phyloP scores from a whole-genome alignment of 1,284 basidiomycete species.

The Nidula niveotomentosa region DNA sequence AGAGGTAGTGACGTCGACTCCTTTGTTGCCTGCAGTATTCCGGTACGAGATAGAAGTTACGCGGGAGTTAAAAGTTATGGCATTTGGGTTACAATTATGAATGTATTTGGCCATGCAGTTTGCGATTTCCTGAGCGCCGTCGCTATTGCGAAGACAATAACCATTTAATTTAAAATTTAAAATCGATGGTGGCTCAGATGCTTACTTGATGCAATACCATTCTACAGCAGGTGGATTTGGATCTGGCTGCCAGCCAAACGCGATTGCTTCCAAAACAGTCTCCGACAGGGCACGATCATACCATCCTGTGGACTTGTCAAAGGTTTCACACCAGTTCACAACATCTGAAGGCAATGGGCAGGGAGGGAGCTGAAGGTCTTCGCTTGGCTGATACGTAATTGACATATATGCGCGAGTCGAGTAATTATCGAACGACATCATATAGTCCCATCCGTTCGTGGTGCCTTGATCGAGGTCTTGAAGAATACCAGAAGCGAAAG shows the following conservation, averaged over 20 bases:
- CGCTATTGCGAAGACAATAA: constrained; percentile 5
- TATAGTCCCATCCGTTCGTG: constrained; percentile 13
- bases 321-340: constrained; percentile 19
- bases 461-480: constrained; percentile 12
- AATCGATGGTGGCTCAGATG: too few relatives aligned
- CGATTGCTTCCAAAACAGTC: constrained; percentile 13
- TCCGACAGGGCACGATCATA: constrained; percentile 13
- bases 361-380: constrained; percentile 4
- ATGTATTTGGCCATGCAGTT: constrained; percentile 7
- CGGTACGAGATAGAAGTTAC: constrained; percentile 5
- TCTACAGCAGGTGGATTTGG: constrained; percentile 3
- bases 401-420: constrained; percentile 19
- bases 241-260: constrained; percentile 9
- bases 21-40: neutral
- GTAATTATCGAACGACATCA: constrained; percentile 16
- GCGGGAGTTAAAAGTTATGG: too few relatives aligned
- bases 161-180: neutral
- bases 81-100: constrained; percentile 2
- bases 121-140: constrained; percentile 10
- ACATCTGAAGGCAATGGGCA: constrained; percentile 9
- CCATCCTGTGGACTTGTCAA: constrained; percentile 14
- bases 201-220: constrained; percentile 16
- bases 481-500: constrained; percentile 9
- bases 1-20: constrained; percentile 1
- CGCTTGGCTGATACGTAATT: constrained; percentile 13